phyloP scores from a whole-genome alignment of 2,329 filamentous ascomycete species.

The Hypoxylon sp. region DNA sequence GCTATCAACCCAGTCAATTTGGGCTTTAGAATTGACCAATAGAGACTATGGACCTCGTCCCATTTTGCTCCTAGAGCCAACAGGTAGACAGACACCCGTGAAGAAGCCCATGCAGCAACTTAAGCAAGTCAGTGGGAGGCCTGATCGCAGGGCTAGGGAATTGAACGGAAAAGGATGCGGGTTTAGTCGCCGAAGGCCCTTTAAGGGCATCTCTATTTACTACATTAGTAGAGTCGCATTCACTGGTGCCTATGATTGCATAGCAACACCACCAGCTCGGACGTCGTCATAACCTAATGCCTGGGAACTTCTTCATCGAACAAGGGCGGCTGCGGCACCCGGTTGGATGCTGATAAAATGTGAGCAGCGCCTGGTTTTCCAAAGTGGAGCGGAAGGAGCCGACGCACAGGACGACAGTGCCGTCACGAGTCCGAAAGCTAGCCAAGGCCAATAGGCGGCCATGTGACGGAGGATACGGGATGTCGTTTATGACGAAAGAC shows the following conservation, averaged over 20 bases:
- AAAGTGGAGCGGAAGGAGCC: constrained; percentile 32
- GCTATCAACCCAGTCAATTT: constrained; percentile 19
- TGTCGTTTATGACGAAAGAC: constrained; percentile 44
- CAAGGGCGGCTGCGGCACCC: constrained; percentile 26
- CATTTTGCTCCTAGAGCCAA: constrained; percentile 11
- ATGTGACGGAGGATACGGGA: constrained; percentile 39
- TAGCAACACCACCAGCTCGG: constrained; percentile 34
- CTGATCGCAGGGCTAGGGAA: constrained; percentile 24
- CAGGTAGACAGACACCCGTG: constrained; percentile 18
- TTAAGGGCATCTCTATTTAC: constrained; percentile 30
- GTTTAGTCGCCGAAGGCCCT: constrained; percentile 20
- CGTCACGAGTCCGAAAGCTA: constrained; percentile 35
- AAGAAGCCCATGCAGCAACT: constrained; percentile 21
- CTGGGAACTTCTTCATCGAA: constrained; percentile 20
- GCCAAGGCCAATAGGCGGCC: constrained; percentile 33
- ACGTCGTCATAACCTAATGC: constrained; percentile 25
- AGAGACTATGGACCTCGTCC: constrained; percentile 2
- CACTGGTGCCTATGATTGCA: constrained; percentile 26
- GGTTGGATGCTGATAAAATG: constrained; percentile 30
- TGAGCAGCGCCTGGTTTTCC: constrained; percentile 20
- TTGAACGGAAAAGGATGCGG: constrained; percentile 27
- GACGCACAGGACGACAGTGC: constrained; percentile 33
- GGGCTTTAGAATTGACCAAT: constrained; percentile 33
- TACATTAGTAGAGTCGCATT: constrained; percentile 40
- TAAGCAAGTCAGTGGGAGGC: constrained; percentile 23